Evolutionary conservation across 805 yeast genomes (phyloP), one percentile per base, ranked within the genome.

Genomic region (Yarrowia bubula): DNA sequence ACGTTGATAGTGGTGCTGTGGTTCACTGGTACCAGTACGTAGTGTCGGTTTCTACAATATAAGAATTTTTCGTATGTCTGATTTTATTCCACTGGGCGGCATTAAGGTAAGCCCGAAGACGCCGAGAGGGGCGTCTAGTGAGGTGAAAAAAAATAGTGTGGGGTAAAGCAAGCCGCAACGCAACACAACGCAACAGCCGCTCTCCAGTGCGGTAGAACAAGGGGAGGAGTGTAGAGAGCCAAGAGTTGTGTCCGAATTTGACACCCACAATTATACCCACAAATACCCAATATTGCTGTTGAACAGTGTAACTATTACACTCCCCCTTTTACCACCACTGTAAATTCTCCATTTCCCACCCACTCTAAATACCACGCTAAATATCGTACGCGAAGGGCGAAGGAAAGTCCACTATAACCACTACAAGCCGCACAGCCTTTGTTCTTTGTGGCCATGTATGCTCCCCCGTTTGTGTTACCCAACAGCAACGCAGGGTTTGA

Each of bases 91-190:
- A 22, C 4, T 3, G 28, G 28, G 28, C 46, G 48, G 48, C 48
- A 11, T 8, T 43, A 43, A 28, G 48, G 32, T 46, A 46, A 46
- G 13, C 37, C 50, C 50, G 50, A 28, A 13, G n/a, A n/a, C n/a
- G n/a, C n/a, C n/a, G n/a, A n/a, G 48, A 9, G 35, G 48, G 42
- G 42, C 28, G 42, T 38, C 2, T n/a, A n/a, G 17, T 38, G 15
- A 8, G 42, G 15, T 7, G 8, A 38, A 14, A 38, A 14, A 38
- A 18, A 18, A 8, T 32, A 35, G 17, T 51, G 58, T 51, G 58
- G 58, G 58, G 58, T 51, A 51, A 51, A 51, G 35, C 58, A 51
- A 51, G 58, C 58, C 58, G 58, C 58, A 51, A 51, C 17, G 11
- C 18, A 8, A 42, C n/a, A 3, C 28, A 22, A 22, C 28, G 28